Base-by-base conservation (phyloP, 768 basidiomycete species). In the Amanita rimosa region DNA sequence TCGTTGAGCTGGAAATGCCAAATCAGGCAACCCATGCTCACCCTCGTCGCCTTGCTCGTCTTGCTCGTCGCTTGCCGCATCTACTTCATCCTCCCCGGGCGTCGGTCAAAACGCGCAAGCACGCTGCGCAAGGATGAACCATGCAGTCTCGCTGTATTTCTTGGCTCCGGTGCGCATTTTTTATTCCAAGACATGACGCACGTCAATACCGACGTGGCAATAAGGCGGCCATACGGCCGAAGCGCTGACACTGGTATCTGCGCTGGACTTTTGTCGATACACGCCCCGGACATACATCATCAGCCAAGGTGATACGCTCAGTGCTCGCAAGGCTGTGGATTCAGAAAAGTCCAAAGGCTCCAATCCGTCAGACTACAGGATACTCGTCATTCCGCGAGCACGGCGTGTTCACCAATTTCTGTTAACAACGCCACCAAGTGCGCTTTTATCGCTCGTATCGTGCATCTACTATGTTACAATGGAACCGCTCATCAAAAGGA, bases 151-250 rank as follows among this genome's bases (percentile, higher is more conserved):
- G 92, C 87, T 3, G 78, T 96, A 45, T 96, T 97, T 58, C 76
- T 98, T 10, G 95, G 95, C 50, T 98, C 95, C 62, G 94, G 94
- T 87, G 58, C 59, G 72, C 64, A 31, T 31, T 17, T 48, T 37
- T 26, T 16, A 19, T 26, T 9, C 16, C 39, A 9, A 13, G 2
- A 0, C 3, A 24, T 2, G 11, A 16, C 9, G 6, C 11, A 4
- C 16, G 2, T 35, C 17, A 0, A 21, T 31, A 14, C 37, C 38
- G 33, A 46, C 35, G n/a, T 51, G 47, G 46, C 41, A 37, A 33
- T 50, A 44, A 97, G 95, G 96, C 39, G 96, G 96, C 0, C 96
- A 99, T 66, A 96, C 93, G 13, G 81, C 76, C 53, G 96, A 99
- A 70, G 85, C 83, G 37, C 64, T 95, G 53, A 69, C 73, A 29